Percentiles rank a stretch among this genome's conserved stretches.
Evolutionary conservation across 2,329 filamentous ascomycete genomes (phyloP).

Genomic region (Verticillium alfalfae): DNA sequence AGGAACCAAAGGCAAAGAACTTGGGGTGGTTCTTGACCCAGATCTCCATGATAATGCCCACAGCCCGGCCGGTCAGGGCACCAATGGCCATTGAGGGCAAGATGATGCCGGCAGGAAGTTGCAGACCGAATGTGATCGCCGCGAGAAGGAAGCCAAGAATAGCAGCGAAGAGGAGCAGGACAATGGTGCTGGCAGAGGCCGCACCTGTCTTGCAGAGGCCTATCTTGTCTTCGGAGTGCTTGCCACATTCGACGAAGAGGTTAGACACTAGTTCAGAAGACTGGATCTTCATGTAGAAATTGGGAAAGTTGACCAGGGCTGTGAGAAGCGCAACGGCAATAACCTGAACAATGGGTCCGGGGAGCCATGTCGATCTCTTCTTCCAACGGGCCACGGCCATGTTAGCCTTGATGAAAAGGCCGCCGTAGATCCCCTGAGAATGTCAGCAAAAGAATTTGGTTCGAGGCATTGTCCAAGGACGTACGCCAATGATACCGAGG

Average conservation of each 20-base stretch:
- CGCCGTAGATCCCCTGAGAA: slow-evolving; percentile 76
- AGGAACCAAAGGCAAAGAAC: slow-evolving; percentile 74
- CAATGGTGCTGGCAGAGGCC: slow-evolving; percentile 74
- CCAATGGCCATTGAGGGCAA: slow-evolving; percentile 95
- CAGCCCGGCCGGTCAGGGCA: slow-evolving; percentile 79
- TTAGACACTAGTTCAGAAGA: slow-evolving; percentile 86
- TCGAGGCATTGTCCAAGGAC: slow-evolving; percentile 12
- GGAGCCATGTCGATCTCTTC: slow-evolving; percentile 58
- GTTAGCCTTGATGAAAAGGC: slow-evolving; percentile 90
- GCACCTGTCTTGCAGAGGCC: slow-evolving; percentile 85
- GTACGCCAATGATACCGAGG: slow-evolving; percentile 73
- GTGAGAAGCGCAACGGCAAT: slow-evolving; percentile 73
- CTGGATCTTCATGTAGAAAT: slow-evolving; percentile 93
- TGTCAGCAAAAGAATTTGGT: slow-evolving; percentile 7
- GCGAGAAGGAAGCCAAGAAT: slow-evolving; percentile 80
- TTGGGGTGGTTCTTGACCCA: slow-evolving; percentile 73
- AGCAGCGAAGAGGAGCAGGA: slow-evolving; percentile 76
- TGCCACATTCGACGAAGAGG: slow-evolving; percentile 85
- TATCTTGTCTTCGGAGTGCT: slow-evolving; percentile 77
- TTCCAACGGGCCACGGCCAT: slow-evolving; percentile 82
- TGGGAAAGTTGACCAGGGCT: slow-evolving; percentile 88
- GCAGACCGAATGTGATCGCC: slow-evolving; percentile 84
- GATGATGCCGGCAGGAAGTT: slow-evolving; percentile 92
- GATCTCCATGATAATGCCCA: slow-evolving; percentile 85
- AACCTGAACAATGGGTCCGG: slow-evolving; percentile 75